Evolutionary conservation across 805 yeast genomes (phyloP).

Genomic region (Ogataea siamensis): DNA sequence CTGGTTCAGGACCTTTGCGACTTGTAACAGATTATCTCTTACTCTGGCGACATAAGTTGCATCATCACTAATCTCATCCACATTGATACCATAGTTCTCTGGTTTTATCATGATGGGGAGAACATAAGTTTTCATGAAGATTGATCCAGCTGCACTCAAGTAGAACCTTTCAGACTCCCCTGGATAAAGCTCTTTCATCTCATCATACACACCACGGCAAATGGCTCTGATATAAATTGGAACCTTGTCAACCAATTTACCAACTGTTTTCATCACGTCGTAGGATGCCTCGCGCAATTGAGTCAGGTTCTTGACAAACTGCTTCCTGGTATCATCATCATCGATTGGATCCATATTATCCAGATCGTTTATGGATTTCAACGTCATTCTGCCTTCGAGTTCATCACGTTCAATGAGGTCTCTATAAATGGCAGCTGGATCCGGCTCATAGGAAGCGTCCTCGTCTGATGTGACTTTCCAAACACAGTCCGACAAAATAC

Average conservation of each 20-base stretch:
- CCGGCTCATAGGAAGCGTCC: conserved; percentile 69
- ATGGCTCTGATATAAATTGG: conserved; percentile 59
- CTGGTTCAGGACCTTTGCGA: conserved; percentile 62
- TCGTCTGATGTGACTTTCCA: conserved; percentile 42
- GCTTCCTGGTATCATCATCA: conserved; percentile 66
- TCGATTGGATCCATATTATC: conserved; percentile 66
- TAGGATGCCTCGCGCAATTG: conserved; percentile 68
- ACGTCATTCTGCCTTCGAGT: conserved; percentile 26
- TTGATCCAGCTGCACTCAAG: conserved; percentile 66
- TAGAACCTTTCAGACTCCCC: conserved; percentile 57
- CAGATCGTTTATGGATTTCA: conserved; percentile 20
- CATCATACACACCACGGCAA: conserved; percentile 42
- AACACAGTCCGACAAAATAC: conserved; percentile 39
- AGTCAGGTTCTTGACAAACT: conserved; percentile 73
- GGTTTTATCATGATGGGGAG: conserved; percentile 48
- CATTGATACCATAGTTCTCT: conserved; percentile 52
- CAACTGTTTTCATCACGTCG: conserved; percentile 53
- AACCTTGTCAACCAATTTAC: conserved; percentile 38
- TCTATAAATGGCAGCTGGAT: conserved; percentile 62
- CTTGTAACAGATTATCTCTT: conserved; percentile 51
- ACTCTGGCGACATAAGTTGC: conserved; percentile 28
- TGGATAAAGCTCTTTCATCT: conserved; percentile 44
- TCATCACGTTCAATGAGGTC: conserved; percentile 39
- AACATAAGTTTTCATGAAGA: conserved; percentile 54
- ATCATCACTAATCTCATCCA: conserved; percentile 25